These are phyloP conservation scores for Bassia scoparia DNA, from an alignment of 148 eudicot genomes.

Conservation along the genomic window DNA sequence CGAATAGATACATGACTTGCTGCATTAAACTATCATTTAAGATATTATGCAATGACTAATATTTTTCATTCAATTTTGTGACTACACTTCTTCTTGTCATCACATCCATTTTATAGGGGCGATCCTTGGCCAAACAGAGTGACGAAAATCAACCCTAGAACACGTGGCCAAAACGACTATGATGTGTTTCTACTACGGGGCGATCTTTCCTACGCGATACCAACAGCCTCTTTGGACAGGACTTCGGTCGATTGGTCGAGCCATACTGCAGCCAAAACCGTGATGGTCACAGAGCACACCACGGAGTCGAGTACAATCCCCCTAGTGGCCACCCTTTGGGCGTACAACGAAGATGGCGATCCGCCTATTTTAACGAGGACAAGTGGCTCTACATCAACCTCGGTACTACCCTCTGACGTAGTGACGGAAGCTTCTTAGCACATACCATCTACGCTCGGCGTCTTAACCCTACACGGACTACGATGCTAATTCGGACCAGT, in stretches of 20 bases:
- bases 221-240: slow-evolving; percentile 75
- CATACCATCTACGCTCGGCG: slow-evolving; percentile 71
- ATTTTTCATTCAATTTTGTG: too few species aligned
- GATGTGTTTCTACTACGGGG: slow-evolving; percentile 66
- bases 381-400: slow-evolving; percentile 65
- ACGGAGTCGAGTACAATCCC: slow-evolving; percentile 60
- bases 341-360: slow-evolving; percentile 63
- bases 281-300: slow-evolving; percentile 86
- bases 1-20: too few species aligned
- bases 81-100: too few species aligned
- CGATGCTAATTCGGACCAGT: slow-evolving; percentile 46
- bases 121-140: slow-evolving; percentile 82
- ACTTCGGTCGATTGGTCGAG: slow-evolving; percentile 68
- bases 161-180: slow-evolving; percentile 50
- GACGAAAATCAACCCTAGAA: slow-evolving; percentile 60
- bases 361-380: slow-evolving; percentile 65
- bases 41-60: too few species aligned
- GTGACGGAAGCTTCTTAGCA: too few species aligned
- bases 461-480: slow-evolving; percentile 66
- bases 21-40: too few species aligned
- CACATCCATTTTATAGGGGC: too few species aligned
- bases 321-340: slow-evolving; percentile 42
- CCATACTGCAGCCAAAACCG: slow-evolving; percentile 57
- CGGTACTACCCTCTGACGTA: slow-evolving; percentile 67
- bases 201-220: slow-evolving; percentile 62